Evolutionary conservation across 768 basidiomycete species (phyloP), one percentile per base, ranked within the genome.

Genomic region (Grammothele lineata): DNA sequence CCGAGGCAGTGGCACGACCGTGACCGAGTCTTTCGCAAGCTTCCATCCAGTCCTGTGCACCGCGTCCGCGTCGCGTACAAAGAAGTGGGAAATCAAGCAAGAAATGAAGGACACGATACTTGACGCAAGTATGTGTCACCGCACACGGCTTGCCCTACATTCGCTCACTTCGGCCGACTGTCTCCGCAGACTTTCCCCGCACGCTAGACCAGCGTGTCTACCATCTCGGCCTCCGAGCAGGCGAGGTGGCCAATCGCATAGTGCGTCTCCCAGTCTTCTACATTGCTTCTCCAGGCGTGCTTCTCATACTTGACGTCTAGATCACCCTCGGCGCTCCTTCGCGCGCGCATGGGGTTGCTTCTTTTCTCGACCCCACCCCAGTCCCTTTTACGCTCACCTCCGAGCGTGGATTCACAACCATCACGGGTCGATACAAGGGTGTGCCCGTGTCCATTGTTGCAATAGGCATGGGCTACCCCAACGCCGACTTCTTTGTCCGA

Each of bases 401-500:
- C 15, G 87, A 89, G 57, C 75, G 89, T 39, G 87, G 87, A 3
- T 92, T 89, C 64, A 63, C 68, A 17, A 70, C 67, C 22, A 62
- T 71, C 54, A 72, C 71, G 11, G 71, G 71, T 3, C 56, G 61
- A 27, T 72, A 68, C 58, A 62, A 66, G 43, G 76, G 76, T 38
- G 63, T 74, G 14, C 85, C 87, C 7, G 63, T 91, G 23, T 85
- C 83, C 5, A 76, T 91, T 33, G 70, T 88, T 34, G 85, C 83
- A 54, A 89, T 90, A 45, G 89, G 89, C 11, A 92, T 91, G 89
- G 89, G 89, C 17, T 72, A 68, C 49, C 78, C 87, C 1, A 91
- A 87, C 66, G 84, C 83, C 69, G 89, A 92, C 64, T 92, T 91
- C 66, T 88, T 91, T 62, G 77, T 92, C 18, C 78, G 88, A 52